Evolutionary conservation across 2,329 filamentous ascomycete species (phyloP).

Genomic region (Zasmidium cellare): DNA sequence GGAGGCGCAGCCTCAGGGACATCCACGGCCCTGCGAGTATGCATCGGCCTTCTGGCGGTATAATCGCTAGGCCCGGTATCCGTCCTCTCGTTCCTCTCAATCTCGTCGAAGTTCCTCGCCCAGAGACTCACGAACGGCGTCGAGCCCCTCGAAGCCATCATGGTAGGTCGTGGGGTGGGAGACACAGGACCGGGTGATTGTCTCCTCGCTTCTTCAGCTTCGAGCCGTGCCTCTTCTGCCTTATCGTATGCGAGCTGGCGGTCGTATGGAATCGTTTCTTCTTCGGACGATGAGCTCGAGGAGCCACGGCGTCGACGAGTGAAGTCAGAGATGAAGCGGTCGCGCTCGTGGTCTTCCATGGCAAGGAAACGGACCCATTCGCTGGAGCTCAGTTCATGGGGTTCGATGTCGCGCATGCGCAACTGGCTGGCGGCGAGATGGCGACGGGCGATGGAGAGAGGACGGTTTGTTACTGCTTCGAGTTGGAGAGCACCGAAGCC

Average conservation of each 20-base stretch:
- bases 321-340: constrained; percentile 35
- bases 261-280: constrained; percentile 15
- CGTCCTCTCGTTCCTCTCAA: constrained; percentile 18
- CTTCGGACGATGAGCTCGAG: constrained; percentile 23
- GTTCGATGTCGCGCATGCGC: constrained; percentile 38
- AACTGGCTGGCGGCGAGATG: constrained; percentile 35
- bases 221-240: constrained; percentile 32
- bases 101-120: constrained; percentile 29
- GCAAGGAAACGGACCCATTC: constrained; percentile 38
- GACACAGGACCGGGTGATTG: constrained; percentile 11
- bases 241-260: constrained; percentile 28
- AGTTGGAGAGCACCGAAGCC: constrained; percentile 37
- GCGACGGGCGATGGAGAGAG: constrained; percentile 34
- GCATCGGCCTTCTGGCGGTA: constrained; percentile 21
- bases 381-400: constrained; percentile 33
- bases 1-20: constrained; percentile 28
- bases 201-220: constrained; percentile 26
- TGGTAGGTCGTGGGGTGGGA: constrained; percentile 5
- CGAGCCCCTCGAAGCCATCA: constrained; percentile 5
- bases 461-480: constrained; percentile 35
- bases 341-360: constrained; percentile 35
- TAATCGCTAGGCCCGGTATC: constrained; percentile 15
- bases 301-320: constrained; percentile 28
- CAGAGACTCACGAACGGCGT: constrained; percentile 34
- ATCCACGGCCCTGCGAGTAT: constrained; percentile 28